Base-by-base conservation (phyloP, 2,329 filamentous ascomycete species). In the Microsporum audouinii region DNA sequence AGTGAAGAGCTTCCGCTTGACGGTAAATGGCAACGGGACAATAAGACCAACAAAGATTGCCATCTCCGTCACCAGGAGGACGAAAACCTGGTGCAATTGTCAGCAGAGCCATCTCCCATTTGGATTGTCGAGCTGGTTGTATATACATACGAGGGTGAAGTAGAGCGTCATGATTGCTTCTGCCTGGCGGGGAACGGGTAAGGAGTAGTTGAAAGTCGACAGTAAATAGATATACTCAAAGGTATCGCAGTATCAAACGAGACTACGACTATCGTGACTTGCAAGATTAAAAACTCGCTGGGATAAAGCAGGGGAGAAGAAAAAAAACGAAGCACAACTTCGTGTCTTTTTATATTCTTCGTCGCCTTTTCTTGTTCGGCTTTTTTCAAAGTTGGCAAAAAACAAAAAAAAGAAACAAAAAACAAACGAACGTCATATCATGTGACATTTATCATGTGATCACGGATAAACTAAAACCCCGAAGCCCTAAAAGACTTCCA, bases 1-100 rank as follows among this genome's bases (percentile, higher is more conserved):
- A 69, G 88, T 90, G 73, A 96, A 96, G 72, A 96, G 84, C 79
- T 84, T 89, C 72, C 90, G 86, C 77, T 89, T 90, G 74, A 88
- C 76, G 66, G 82, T 85, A 79, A 95, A 96, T 53, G 94, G 94
- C 69, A 97, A 83, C 29, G 94, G 94, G 61, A 99, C 74, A 76
- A 80, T 79, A 66, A 80, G 76, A 64, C 73, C 72, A 66, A 78
- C 68, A 66, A 80, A 80, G 63, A 80, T 73, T 38, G 61, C 71
- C 77, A 80, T 80, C 74, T 80, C 78, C 57, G 76, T 68, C 62
- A 80, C 73, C 66, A 80, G 67, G 60, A 80, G 73, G 58, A 77
- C 71, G 61, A 80, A 80, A 6, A 79, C 77, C 78, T 80, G 65
- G 17, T 43, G 39, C 34, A 58, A 51, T 55, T 55, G 51, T 55